Conservation (phyloP, 2,329 filamentous ascomycete genomes). For the Arthrinium phaeospermum region DNA sequence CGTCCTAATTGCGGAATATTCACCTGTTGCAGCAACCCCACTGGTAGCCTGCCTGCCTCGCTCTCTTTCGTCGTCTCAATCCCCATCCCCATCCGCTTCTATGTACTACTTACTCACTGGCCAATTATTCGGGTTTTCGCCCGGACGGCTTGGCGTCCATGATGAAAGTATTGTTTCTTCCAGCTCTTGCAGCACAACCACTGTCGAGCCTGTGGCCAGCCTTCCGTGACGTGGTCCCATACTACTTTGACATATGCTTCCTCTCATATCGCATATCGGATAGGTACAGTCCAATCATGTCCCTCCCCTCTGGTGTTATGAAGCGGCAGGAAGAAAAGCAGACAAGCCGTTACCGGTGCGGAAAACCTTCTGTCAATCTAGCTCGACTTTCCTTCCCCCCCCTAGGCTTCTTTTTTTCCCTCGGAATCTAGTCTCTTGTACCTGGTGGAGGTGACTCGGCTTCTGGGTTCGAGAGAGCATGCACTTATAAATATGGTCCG, state of each 20-base stretch:
- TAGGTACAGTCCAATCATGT: slow-evolving; percentile 17
- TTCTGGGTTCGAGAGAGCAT: neutral
- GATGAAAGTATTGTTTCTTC: slow-evolving; percentile 13
- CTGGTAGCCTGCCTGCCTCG: neutral
- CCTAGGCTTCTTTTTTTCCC: neutral
- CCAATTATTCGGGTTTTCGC: neutral
- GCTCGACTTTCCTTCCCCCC: neutral
- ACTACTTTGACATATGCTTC: slow-evolving; percentile 7
- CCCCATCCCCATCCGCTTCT: neutral
- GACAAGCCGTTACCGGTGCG: slow-evolving; percentile 16
- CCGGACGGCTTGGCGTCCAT: neutral
- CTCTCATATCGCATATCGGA: slow-evolving; percentile 13
- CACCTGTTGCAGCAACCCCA: slow-evolving; percentile 5
- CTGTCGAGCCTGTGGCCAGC: slow-evolving; percentile 12
- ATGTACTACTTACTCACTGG: slow-evolving; percentile 10
- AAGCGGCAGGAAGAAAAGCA: slow-evolving; percentile 19
- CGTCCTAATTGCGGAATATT: slow-evolving; percentile 5
- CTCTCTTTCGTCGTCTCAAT: neutral
- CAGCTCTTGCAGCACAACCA: slow-evolving; percentile 3
- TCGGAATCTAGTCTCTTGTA: neutral
- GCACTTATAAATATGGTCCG: slow-evolving; percentile 12
- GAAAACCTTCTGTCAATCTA: slow-evolving; percentile 8
- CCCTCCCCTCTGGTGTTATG: neutral
- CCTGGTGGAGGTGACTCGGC: neutral
- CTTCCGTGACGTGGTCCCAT: slow-evolving; percentile 19